These are phyloP conservation scores for Aciculoconidium aculeatum DNA, from an alignment of 805 yeast species.

Conservation along the genomic window DNA sequence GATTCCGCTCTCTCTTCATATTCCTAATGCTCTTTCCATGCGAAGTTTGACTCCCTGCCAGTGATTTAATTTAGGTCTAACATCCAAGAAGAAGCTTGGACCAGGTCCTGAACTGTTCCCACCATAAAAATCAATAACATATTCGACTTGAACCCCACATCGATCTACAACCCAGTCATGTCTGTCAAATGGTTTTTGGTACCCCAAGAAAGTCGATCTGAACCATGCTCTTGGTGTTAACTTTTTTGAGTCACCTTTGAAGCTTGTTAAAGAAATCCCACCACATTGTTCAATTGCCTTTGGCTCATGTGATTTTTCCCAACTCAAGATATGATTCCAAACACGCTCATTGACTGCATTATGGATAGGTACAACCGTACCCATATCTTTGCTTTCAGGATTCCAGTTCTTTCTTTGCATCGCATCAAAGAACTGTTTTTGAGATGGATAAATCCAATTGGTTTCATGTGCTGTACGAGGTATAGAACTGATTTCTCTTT, in stretches of 20 bases:
- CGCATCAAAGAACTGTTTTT: constrained; percentile 89
- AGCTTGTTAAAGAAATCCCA: constrained; percentile 77
- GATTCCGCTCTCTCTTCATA: constrained; percentile 33
- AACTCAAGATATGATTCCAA: constrained; percentile 74
- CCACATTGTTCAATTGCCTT: constrained; percentile 54
- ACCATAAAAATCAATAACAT: constrained; percentile 87
- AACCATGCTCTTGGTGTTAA: constrained; percentile 81
- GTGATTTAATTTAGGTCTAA: constrained; percentile 82
- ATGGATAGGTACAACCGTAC: constrained; percentile 87
- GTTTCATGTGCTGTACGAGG: constrained; percentile 60
- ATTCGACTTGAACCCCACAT: constrained; percentile 78
- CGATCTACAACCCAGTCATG: constrained; percentile 91
- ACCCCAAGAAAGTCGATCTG: constrained; percentile 60
- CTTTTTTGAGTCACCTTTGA: constrained; percentile 82
- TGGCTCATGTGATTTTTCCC: constrained; percentile 67
- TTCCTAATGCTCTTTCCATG: constrained; percentile 51
- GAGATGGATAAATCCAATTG: constrained; percentile 95
- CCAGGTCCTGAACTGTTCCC: constrained; percentile 22
- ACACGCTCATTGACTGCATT: constrained; percentile 90
- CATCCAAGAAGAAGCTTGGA: constrained; percentile 73
- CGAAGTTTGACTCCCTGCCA: constrained; percentile 78
- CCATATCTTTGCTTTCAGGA: constrained; percentile 79
- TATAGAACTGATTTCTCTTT: constrained; percentile 72
- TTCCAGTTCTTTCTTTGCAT: constrained; percentile 89
- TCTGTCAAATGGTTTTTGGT: constrained; percentile 83